A percentile compares a stretch with the other conserved stretches of the same genome.
Conservation (phyloP, 345 rosid genomes). For the Brassica napus region Da-Ae NC_063437.1:18258501-18259000, state of each 20-base stretch:
- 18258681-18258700: not conserved
- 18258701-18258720: not conserved
- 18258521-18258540: not conserved
- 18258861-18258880: not conserved
- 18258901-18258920: not conserved
- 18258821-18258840: not conserved
- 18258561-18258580: not conserved
- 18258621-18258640: not conserved
- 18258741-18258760: not conserved
- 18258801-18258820: not conserved
- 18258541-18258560: not conserved
- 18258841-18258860: not conserved
- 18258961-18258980: not conserved
- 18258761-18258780: not conserved
- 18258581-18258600: not conserved
- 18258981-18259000: constrained; percentile 1
- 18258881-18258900: not conserved
- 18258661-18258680: not conserved
- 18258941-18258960: not conserved
- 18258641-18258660: not conserved
- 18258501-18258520: not conserved
- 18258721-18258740: not conserved
- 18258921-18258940: not conserved
- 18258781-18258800: not conserved
- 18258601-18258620: not conserved